Conservation (phyloP, 2,329 filamentous ascomycete species). For the Xylariaceae sp. region DNA sequence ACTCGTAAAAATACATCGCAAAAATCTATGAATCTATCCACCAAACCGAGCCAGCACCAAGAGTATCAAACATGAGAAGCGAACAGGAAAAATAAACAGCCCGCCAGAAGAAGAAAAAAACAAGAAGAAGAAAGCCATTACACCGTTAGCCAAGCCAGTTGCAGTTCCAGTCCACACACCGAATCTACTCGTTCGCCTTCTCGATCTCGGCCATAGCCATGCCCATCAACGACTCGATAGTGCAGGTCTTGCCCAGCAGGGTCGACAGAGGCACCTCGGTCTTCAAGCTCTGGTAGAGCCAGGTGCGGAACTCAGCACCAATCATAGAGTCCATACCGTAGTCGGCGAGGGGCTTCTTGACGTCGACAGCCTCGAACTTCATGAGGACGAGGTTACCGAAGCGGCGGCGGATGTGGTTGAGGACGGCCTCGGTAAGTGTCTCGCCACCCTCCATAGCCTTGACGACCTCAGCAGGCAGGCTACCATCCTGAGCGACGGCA, state of each 20-base stretch:
- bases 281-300: conserved; percentile 30
- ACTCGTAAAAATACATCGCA: too few species aligned
- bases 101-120: too few species aligned
- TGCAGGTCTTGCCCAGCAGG: conserved; percentile 3
- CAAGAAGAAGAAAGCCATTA: too few species aligned
- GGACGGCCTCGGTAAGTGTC: conserved; percentile 11
- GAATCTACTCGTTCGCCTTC: not conserved
- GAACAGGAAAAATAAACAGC: too few species aligned
- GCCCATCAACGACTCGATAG: not conserved
- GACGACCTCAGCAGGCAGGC: not conserved
- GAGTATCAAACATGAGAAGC: too few species aligned
- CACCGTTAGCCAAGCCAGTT: too few species aligned
- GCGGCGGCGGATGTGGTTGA: conserved; percentile 1
- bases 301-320: conserved; percentile 32
- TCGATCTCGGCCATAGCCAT: not conserved
- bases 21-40: too few species aligned
- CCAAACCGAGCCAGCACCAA: too few species aligned
- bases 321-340: conserved; percentile 35
- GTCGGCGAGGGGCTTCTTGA: conserved; percentile 10
- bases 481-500: not conserved
- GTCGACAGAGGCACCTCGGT: conserved; percentile 29
- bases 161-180: too few species aligned
- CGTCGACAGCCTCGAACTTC: conserved; percentile 12
- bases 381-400: conserved; percentile 17
- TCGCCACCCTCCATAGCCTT: not conserved